phyloP scores from a whole-genome alignment of 306 rosid species.

The Quercus bicolor region DNA sequence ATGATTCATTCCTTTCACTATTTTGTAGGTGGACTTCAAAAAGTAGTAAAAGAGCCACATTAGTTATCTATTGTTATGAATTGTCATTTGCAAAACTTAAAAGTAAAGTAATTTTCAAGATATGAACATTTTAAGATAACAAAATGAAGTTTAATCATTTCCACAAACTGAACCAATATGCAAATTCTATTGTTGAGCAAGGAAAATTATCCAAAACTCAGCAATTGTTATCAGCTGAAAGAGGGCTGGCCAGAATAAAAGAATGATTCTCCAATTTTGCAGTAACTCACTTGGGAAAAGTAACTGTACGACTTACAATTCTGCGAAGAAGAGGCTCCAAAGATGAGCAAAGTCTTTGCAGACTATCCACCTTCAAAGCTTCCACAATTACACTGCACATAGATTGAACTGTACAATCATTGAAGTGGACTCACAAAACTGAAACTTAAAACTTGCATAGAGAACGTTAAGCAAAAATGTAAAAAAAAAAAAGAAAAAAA shows the following conservation, averaged over 20 bases:
- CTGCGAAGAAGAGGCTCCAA: conserved; percentile 84
- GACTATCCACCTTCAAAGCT: conserved; percentile 83
- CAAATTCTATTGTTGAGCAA: background rate
- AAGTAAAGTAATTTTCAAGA: background rate
- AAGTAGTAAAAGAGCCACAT: background rate
- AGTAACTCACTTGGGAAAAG: background rate
- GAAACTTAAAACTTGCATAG: conserved; percentile 4
- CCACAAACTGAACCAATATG: background rate
- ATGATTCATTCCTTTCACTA: background rate
- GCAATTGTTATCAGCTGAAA: too few relatives aligned
- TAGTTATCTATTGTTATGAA: background rate
- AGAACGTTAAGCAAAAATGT: background rate
- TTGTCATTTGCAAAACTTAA: background rate
- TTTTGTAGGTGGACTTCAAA: background rate
- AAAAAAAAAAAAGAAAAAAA: background rate
- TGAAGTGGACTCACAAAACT: conserved; percentile 17
- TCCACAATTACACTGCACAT: conserved; percentile 75
- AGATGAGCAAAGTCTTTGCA: conserved; percentile 78
- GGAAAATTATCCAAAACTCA: background rate
- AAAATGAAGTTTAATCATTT: background rate
- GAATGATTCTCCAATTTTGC: background rate
- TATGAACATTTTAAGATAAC: background rate
- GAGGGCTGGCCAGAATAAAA: background rate
- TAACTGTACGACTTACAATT: conserved; percentile 58
- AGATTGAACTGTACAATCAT: conserved; percentile 22